These are phyloP conservation scores for Royoungia palumana DNA, from an alignment of 768 basidiomycete species.

Conservation along the genomic window DNA sequence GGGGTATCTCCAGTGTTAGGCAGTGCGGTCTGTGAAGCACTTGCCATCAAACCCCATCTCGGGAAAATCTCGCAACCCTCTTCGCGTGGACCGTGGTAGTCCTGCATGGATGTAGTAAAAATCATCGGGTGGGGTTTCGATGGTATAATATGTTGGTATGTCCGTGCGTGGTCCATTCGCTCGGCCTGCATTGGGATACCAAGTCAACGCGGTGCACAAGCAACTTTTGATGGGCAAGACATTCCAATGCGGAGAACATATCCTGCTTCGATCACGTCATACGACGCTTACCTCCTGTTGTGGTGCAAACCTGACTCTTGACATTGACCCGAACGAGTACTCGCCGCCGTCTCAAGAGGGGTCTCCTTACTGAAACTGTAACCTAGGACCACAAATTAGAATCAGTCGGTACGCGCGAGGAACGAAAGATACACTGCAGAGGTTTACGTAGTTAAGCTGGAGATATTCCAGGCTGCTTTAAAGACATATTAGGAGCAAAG, in stretches of 20 bases:
- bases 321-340: neutral
- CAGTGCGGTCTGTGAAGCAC: slow-evolving; percentile 40
- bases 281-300: slow-evolving; percentile 43
- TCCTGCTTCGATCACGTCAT: slow-evolving; percentile 48
- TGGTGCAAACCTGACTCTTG: neutral
- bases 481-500: slow-evolving; percentile 45
- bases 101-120: slow-evolving; percentile 67
- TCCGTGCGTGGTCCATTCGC: neutral
- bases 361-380: slow-evolving; percentile 50
- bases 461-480: slow-evolving; percentile 43
- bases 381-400: slow-evolving; percentile 20
- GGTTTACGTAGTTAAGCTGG: slow-evolving; percentile 53
- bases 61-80: slow-evolving; percentile 62
- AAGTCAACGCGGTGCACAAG: slow-evolving; percentile 1
- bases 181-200: slow-evolving; percentile 29
- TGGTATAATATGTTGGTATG: slow-evolving; percentile 34
- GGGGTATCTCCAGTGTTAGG: slow-evolving; percentile 46
- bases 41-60: slow-evolving; percentile 12
- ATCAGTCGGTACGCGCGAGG: neutral
- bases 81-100: slow-evolving; percentile 56
- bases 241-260: slow-evolving; percentile 47
- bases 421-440: slow-evolving; percentile 43
- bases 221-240: slow-evolving; percentile 16
- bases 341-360: slow-evolving; percentile 44
- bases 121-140: slow-evolving; percentile 42